Conservation (phyloP, 1,139 yeast species). For the Suhomyces bribrorum region DNA sequence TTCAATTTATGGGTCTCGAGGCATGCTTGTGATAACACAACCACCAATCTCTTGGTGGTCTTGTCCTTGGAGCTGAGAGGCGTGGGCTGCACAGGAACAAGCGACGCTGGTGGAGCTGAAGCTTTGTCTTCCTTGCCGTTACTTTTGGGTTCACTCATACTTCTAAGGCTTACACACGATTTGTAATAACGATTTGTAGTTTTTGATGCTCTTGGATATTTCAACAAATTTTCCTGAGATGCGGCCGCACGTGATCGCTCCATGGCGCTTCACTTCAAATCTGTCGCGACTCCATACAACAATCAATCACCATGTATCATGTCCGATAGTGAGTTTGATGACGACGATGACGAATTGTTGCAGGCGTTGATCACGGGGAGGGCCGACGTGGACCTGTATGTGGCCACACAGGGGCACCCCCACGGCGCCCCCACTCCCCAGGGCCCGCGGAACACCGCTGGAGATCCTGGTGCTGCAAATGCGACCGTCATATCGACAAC, state of each 20-base stretch:
- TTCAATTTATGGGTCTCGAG: slow-evolving; percentile 89
- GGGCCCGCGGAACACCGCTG: not conserved
- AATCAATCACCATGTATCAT: slow-evolving; percentile 1
- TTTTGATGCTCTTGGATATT: not conserved
- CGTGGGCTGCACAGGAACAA: slow-evolving; percentile 83
- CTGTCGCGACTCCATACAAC: too few species aligned
- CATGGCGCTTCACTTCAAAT: not conserved
- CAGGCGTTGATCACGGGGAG: slow-evolving; percentile 20
- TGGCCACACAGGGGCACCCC: not conserved
- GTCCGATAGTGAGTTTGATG: slow-evolving; percentile 37
- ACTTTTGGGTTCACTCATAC: slow-evolving; percentile 5
- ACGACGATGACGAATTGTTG: slow-evolving; percentile 42
- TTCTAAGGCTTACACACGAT: too few species aligned
- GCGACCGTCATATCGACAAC: too few species aligned
- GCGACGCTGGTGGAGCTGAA: slow-evolving; percentile 60
- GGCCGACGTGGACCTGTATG: slow-evolving; percentile 7
- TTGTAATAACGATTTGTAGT: not conserved
- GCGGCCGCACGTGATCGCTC: slow-evolving; percentile 10
- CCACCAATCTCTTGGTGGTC: slow-evolving; percentile 79
- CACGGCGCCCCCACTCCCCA: not conserved
- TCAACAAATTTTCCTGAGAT: slow-evolving; percentile 9
- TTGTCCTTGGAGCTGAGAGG: slow-evolving; percentile 83
- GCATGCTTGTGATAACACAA: slow-evolving; percentile 92
- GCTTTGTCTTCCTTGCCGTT: slow-evolving; percentile 26
- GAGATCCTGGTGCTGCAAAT: not conserved